These are phyloP conservation scores for Tolypocladium inflatum DNA, from an alignment of 2,329 filamentous ascomycete genomes.

Conservation along the genomic window DNA sequence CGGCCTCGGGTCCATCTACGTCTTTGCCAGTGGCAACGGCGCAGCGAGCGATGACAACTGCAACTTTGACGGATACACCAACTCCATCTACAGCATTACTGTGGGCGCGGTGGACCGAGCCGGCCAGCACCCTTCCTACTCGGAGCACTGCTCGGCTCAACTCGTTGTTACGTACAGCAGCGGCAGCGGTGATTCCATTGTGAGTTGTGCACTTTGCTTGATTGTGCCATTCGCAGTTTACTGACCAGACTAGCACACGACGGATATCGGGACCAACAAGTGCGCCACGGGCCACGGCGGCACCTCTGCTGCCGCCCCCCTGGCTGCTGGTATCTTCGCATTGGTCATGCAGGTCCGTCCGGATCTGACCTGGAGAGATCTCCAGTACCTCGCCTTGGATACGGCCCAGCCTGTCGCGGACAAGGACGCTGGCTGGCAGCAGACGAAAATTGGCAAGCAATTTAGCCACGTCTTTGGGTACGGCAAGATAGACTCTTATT, in stretches of 20 bases:
- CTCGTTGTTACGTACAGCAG: slow-evolving; percentile 96
- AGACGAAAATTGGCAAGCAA: slow-evolving; percentile 69
- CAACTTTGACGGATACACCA: slow-evolving; percentile 99
- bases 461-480: slow-evolving; percentile 95
- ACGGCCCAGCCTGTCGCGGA: slow-evolving; percentile 77
- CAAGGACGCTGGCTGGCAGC: slow-evolving; percentile 62
- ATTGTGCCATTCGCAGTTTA: not conserved
- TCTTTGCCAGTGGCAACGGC: slow-evolving; percentile 92
- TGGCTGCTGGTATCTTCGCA: slow-evolving; percentile 87
- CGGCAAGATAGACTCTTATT: slow-evolving; percentile 85
- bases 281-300: slow-evolving; percentile 83
- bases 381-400: slow-evolving; percentile 83
- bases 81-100: slow-evolving; percentile 98
- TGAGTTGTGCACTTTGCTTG: slow-evolving; percentile 23
- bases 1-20: slow-evolving; percentile 82
- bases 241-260: slow-evolving; percentile 58
- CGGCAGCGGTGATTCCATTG: slow-evolving; percentile 76
- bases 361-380: slow-evolving; percentile 84
- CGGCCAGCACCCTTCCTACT: slow-evolving; percentile 89
- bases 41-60: slow-evolving; percentile 85
- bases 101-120: slow-evolving; percentile 86
- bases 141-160: slow-evolving; percentile 90
- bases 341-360: slow-evolving; percentile 77
- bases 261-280: slow-evolving; percentile 74
- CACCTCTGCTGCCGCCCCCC: slow-evolving; percentile 87